These are phyloP conservation scores for Trichoderma sp. DNA, from an alignment of 2,329 filamentous ascomycete species.

Conservation along the genomic window DNA sequence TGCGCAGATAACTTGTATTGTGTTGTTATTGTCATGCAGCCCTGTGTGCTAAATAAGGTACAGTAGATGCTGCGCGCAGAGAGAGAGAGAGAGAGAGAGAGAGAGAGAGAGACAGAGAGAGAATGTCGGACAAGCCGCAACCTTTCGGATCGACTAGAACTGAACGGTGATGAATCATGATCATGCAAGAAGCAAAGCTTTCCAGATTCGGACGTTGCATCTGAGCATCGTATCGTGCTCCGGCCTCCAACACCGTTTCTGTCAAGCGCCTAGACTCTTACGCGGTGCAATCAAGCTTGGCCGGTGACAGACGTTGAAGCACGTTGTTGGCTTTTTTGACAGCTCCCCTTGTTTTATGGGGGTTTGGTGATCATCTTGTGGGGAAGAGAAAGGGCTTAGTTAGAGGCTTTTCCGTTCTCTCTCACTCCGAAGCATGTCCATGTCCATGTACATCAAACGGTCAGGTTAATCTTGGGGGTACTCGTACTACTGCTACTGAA, in stretches of 20 bases:
- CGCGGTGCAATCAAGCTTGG: neutral
- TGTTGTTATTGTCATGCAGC: conserved; percentile 11
- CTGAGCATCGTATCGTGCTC: neutral
- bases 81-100: neutral
- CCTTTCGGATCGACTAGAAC: neutral
- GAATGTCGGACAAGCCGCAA: neutral
- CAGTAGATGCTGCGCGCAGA: neutral
- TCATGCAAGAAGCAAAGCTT: neutral
- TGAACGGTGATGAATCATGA: neutral
- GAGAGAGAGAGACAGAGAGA: neutral
- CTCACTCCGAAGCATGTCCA: neutral
- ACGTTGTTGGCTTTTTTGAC: neutral
- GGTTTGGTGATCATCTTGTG: conserved; percentile 9
- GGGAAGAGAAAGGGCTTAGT: neutral
- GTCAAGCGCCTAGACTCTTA: neutral
- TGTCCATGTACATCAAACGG: neutral
- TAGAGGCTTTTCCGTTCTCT: neutral
- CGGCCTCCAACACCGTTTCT: neutral
- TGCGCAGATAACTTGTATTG: neutral
- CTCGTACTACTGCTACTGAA: neutral
- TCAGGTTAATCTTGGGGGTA: too few relatives aligned
- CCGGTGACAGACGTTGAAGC: neutral
- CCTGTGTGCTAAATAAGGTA: neutral
- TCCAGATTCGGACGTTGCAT: neutral
- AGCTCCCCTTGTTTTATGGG: neutral